A percentile compares a stretch with the other conserved stretches of the same genome.
These are phyloP conservation scores for Erysimum cheiri DNA, from an alignment of 441 rosid species.

Conservation along the genomic window DNA sequence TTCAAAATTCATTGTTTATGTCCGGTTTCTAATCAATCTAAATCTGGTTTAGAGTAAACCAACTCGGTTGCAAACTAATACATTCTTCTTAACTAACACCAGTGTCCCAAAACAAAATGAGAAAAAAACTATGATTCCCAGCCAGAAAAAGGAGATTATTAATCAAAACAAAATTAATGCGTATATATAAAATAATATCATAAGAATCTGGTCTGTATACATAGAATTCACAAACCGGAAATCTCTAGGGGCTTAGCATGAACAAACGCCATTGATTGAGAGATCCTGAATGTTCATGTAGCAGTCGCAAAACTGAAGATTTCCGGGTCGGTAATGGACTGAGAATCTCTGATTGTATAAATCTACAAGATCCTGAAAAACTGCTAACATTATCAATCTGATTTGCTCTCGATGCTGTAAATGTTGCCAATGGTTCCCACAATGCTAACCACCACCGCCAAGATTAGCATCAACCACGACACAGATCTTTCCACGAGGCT, in stretches of 20 bases:
- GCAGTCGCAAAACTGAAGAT: constrained; percentile 33
- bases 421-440: constrained; percentile 79
- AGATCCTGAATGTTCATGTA: constrained; percentile 5
- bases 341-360: constrained; percentile 40
- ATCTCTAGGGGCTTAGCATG: constrained; percentile 26
- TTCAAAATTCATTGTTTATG: not conserved
- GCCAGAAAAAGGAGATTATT: not conserved
- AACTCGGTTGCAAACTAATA: constrained; percentile 15
- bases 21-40: not conserved
- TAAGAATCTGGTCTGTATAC: constrained; percentile 39
- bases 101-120: not conserved
- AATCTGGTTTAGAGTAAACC: not conserved
- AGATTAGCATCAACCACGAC: constrained; percentile 74
- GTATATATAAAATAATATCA: constrained; percentile 24
- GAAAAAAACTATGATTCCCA: not conserved
- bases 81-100: not conserved
- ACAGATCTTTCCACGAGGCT: constrained; percentile 54
- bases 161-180: constrained; percentile 1
- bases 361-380: constrained; percentile 32
- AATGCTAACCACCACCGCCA: constrained; percentile 73
- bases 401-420: constrained; percentile 61
- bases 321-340: constrained; percentile 33
- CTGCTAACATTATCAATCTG: constrained; percentile 47
- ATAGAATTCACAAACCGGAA: constrained; percentile 33
- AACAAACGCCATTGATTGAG: constrained; percentile 29